Evolutionary conservation across 179 eudicot species (phyloP).

Genomic region (Silene vulgaris): DNA sequence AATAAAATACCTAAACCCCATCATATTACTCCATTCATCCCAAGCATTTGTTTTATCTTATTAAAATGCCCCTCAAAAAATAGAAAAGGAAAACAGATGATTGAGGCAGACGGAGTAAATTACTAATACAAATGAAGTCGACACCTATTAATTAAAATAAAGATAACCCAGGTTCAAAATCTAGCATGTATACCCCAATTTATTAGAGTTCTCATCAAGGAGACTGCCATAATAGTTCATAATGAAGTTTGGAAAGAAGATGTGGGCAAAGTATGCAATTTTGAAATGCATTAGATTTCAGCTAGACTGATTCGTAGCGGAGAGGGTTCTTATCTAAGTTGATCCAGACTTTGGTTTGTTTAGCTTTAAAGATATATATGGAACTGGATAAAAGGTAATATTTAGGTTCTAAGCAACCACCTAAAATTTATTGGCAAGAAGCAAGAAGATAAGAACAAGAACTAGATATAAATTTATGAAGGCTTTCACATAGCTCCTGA

Average conservation of each 20-base stretch:
- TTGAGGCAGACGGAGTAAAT: no score
- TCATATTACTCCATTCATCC: no score
- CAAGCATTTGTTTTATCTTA: no score
- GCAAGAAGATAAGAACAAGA: background rate
- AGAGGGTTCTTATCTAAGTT: background rate
- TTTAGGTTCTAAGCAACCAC: background rate
- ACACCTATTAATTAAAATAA: no score
- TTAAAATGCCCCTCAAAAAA: no score
- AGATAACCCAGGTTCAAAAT: no score
- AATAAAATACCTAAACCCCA: no score
- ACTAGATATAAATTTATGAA: background rate
- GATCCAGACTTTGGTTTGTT: background rate
- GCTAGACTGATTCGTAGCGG: background rate
- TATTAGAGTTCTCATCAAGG: background rate
- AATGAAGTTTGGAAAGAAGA: background rate
- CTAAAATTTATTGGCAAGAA: background rate
- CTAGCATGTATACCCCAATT: background rate
- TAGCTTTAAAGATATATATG: background rate
- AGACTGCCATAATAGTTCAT: background rate
- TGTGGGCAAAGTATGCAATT: background rate
- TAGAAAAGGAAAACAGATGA: no score
- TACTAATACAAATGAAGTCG: no score
- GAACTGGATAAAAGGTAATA: background rate
- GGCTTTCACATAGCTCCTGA: background rate
- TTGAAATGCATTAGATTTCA: background rate